Conservation (phyloP, 129 eudicot genomes). For the Smallanthus sonchifolius region DNA sequence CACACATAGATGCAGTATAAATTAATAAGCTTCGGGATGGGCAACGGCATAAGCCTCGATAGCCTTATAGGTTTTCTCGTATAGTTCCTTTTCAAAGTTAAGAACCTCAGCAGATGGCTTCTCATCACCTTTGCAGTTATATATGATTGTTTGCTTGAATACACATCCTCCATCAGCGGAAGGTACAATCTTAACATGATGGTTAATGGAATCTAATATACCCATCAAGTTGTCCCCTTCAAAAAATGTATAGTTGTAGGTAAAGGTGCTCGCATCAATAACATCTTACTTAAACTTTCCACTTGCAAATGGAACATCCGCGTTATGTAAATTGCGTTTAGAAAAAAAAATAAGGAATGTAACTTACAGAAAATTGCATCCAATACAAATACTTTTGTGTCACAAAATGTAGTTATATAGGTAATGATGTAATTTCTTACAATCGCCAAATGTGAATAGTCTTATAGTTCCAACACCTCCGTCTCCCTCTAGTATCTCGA, state of each 20-base stretch:
- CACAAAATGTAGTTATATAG: not conserved
- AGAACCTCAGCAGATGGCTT: not conserved
- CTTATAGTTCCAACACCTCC: conserved; percentile 7
- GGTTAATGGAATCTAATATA: not conserved
- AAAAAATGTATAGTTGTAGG: not conserved
- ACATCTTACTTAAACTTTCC: not conserved
- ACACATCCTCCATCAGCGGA: not conserved
- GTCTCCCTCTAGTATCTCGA: not conserved
- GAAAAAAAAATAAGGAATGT: not conserved
- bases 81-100: not conserved
- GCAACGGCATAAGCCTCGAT: not conserved
- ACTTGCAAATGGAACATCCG: not conserved
- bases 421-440: not conserved
- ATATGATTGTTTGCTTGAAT: not conserved
- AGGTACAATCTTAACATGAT: not conserved
- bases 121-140: not conserved
- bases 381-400: too few species aligned
- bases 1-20: not conserved
- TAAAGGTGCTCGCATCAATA: not conserved
- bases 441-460: not conserved
- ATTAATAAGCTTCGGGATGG: not conserved
- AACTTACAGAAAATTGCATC: not conserved
- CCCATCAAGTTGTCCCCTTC: not conserved
- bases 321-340: not conserved
- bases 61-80: not conserved